Conservation (phyloP, 208 protist genomes). For the Leishmania major region DNA sequence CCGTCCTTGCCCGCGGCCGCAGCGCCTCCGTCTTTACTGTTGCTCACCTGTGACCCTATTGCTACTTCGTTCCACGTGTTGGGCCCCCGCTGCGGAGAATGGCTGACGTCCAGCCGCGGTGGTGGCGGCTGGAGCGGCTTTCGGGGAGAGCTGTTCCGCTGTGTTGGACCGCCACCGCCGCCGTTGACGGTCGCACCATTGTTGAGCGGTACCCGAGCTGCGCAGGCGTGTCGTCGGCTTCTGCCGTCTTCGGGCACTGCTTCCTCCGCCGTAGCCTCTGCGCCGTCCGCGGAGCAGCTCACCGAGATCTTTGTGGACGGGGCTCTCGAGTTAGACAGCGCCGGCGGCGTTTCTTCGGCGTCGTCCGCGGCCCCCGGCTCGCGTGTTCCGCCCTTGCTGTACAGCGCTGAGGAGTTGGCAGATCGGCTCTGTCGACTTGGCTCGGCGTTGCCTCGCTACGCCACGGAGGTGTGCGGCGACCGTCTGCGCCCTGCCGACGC, state of each 20-base stretch:
- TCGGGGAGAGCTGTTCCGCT: constrained; percentile 30
- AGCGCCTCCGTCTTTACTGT: neutral
- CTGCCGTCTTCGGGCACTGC: neutral
- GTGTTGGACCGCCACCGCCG: constrained; percentile 13
- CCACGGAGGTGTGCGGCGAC: constrained; percentile 25
- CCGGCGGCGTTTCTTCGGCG: neutral
- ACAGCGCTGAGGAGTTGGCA: constrained; percentile 53
- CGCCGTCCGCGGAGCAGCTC: neutral
- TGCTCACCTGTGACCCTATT: constrained; percentile 21
- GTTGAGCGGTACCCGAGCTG: neutral
- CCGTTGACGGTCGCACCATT: neutral
- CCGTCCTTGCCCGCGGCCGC: neutral
- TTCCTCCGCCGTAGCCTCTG: neutral
- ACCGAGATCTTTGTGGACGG: constrained; percentile 29
- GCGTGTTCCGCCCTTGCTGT: neutral
- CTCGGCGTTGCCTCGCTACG: constrained; percentile 38
- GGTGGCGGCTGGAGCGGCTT: constrained; percentile 30
- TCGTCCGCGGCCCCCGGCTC: neutral
- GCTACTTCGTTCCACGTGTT: constrained; percentile 26
- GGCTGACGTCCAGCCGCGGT: constrained; percentile 21
- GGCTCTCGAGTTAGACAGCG: constrained; percentile 22
- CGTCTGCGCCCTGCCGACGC: constrained; percentile 30
- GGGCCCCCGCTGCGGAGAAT: constrained; percentile 27
- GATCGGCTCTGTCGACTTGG: constrained; percentile 68
- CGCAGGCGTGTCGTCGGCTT: neutral